These are phyloP conservation scores for Russula lepida DNA, from an alignment of 768 basidiomycete species.

Conservation along the genomic window DNA sequence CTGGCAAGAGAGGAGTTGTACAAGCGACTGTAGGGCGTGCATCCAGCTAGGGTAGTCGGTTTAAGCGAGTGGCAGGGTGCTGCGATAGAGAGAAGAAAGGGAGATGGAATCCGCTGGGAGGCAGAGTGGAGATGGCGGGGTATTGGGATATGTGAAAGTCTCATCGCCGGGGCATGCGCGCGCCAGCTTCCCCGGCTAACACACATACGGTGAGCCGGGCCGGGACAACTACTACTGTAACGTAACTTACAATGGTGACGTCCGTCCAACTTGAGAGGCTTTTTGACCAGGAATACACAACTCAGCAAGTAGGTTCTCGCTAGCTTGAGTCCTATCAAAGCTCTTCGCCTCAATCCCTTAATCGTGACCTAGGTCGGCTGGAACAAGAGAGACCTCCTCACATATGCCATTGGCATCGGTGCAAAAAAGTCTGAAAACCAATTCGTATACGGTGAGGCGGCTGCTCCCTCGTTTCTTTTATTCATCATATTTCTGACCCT, in stretches of 20 bases:
- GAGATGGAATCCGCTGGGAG: neutral
- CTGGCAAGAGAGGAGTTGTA: constrained; percentile 6
- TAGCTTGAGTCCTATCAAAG: no score
- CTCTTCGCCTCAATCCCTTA: neutral
- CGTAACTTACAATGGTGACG: no score
- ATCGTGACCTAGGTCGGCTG: constrained; percentile 51
- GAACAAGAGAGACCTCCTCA: constrained; percentile 77
- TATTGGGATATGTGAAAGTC: neutral
- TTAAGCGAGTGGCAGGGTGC: neutral
- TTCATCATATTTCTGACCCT: neutral
- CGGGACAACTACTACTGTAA: no score
- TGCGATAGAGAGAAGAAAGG: neutral
- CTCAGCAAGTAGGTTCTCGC: constrained; percentile 42
- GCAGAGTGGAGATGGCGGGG: neutral
- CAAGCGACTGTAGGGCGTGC: neutral
- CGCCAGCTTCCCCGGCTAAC: no score
- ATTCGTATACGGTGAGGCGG: constrained; percentile 58
- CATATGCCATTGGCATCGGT: constrained; percentile 75
- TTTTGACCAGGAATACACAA: constrained; percentile 46
- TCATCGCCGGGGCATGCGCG: no score
- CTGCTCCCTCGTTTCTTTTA: no score
- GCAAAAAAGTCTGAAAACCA: constrained; percentile 65
- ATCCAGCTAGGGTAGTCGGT: neutral
- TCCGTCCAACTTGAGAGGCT: constrained; percentile 47
- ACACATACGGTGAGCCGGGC: no score